Conservation (phyloP, 441 rosid genomes). For the Jatropha podagrica region DNA sequence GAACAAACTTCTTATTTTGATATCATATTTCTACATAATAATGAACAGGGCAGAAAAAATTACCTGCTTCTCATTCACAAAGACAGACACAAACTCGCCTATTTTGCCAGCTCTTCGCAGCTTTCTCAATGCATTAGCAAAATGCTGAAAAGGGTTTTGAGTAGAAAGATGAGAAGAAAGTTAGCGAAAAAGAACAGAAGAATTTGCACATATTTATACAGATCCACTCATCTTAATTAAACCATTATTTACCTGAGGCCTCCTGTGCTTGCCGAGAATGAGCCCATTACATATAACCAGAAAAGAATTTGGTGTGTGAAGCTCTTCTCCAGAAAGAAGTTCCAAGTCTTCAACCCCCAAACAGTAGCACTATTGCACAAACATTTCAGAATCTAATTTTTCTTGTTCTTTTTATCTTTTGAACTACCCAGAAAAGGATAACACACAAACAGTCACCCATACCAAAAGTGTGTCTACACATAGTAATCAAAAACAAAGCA, state of each 20-base stretch:
- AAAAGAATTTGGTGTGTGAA: slow-evolving; percentile 79
- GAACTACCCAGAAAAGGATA: slow-evolving; percentile 6
- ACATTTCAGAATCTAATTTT: slow-evolving; percentile 2
- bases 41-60: slow-evolving; percentile 17
- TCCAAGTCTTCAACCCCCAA: slow-evolving; percentile 90
- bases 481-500: not conserved
- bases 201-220: slow-evolving; percentile 12
- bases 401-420: not conserved
- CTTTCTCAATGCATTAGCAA: slow-evolving; percentile 70
- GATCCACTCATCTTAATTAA: not conserved
- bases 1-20: not conserved
- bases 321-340: slow-evolving; percentile 85
- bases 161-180: slow-evolving; percentile 13
- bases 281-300: slow-evolving; percentile 87
- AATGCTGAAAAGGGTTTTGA: slow-evolving; percentile 44
- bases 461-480: not conserved
- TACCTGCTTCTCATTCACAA: slow-evolving; percentile 96
- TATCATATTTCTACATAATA: not conserved
- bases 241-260: slow-evolving; percentile 68
- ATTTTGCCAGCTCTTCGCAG: slow-evolving; percentile 90
- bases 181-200: slow-evolving; percentile 14
- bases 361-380: slow-evolving; percentile 62
- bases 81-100: slow-evolving; percentile 90
- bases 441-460: not conserved
- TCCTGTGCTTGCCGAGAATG: slow-evolving; percentile 92